Evolutionary conservation across 1,139 yeast species (phyloP), one percentile per base, ranked within the genome.

Genomic region (Zygoascus hellenicus): DNA sequence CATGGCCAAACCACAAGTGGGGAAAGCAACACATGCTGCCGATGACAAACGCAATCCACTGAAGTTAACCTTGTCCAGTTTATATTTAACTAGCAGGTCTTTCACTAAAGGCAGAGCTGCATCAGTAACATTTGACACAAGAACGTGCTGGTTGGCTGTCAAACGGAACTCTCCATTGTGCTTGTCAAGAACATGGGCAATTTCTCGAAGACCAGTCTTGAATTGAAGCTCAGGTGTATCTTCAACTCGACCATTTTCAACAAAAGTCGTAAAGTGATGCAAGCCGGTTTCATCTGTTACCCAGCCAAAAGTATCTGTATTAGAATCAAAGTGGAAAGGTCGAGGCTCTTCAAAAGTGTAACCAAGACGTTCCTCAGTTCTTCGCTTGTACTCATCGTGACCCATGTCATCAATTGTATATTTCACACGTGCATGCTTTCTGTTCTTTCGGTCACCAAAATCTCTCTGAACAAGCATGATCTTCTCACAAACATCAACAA

Each of bases 1-100:
- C 97, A 92, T 89, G 16, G 97, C 97, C 63, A 90, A 78, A 56
- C 97, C 97, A 80, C 98, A 92, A 2, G 97, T 92, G 57, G 98
- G 98, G 79, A 92, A 83, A 1, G 97, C 97, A 51, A 92, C 98
- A 78, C 98, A 92, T 0, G 97, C 95, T 34, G 96, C 92, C 9
- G 96, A 88, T 6, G 96, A 83, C 54, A 88, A 75, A 65, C 97
- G 80, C 62, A 92, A 74, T 2, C 85, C 95, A 42, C 95, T 81
- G 67, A 83, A 85, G 55, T 82, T 78, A 47, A 90, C 77, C 69
- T 89, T 89, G 65, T 88, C 96, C 57, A 92, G 77, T 67, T 84
- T 86, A 69, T 84, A 86, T 64, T 84, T 69, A 42, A 78, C 76
- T 69, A 92, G 69, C 37, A 87, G 61, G 17, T 68, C 66, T 67